Evolutionary conservation across 805 yeast genomes (phyloP).

Genomic region (Candida coquimbonensis): DNA sequence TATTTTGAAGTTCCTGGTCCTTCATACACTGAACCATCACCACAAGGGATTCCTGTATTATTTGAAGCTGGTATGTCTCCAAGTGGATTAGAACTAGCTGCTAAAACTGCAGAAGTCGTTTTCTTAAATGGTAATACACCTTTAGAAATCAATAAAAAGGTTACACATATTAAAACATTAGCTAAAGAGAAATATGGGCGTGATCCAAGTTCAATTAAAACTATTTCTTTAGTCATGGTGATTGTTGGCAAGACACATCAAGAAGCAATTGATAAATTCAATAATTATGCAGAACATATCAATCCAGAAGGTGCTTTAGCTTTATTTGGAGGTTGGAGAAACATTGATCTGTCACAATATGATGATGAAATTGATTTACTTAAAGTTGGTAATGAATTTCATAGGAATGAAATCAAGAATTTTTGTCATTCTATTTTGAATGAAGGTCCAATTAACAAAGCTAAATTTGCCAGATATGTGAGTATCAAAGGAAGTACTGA

Average conservation of each 20-base stretch:
- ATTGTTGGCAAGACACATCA: not conserved
- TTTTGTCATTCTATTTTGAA: not conserved
- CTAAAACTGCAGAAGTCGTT: not conserved
- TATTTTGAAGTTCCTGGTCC: not conserved
- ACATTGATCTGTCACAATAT: not conserved
- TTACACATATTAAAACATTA: not conserved
- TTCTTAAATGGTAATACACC: not conserved
- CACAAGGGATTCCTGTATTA: not conserved
- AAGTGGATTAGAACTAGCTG: not conserved
- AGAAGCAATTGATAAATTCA: not conserved
- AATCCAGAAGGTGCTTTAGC: not conserved
- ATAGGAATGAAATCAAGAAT: not conserved
- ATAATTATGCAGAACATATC: not conserved
- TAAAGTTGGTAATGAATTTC: not conserved
- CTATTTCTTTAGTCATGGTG: not conserved
- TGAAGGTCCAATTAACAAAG: not conserved
- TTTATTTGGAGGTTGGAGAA: not conserved
- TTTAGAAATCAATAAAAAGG: not conserved
- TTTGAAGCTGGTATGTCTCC: not conserved
- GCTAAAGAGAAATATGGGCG: not conserved
- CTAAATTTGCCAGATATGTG: not conserved
- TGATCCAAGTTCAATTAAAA: not conserved
- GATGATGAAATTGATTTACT: not conserved
- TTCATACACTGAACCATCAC: not conserved
- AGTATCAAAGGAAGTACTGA: not conserved